These are phyloP conservation scores for Chiua sp. DNA, from an alignment of 1,284 basidiomycete genomes.

Conservation along the genomic window DNA sequence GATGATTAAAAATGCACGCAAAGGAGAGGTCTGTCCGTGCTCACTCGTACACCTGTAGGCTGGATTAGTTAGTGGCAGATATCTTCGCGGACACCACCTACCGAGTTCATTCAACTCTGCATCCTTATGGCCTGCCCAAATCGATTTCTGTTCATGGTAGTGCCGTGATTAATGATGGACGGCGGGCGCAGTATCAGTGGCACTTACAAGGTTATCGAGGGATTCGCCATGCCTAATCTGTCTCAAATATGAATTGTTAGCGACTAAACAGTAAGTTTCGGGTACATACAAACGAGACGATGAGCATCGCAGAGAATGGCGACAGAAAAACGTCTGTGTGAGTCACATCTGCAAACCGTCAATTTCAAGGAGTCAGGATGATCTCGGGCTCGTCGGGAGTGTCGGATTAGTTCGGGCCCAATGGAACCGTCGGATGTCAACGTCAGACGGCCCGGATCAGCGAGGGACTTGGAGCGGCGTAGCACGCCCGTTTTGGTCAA, in stretches of 20 bases:
- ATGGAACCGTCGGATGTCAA: too few relatives aligned
- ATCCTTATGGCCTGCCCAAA: constrained; percentile 89
- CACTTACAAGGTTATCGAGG: constrained; percentile 64
- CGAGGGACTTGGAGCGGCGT: too few relatives aligned
- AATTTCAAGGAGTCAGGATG: too few relatives aligned
- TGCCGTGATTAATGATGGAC: not conserved
- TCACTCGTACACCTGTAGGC: constrained; percentile 68
- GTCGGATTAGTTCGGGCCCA: too few relatives aligned
- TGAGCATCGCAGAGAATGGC: too few relatives aligned
- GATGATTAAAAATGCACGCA: constrained; percentile 1
- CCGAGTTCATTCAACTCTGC: constrained; percentile 86
- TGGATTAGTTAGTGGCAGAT: constrained; percentile 10
- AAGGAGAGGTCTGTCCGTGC: constrained; percentile 20
- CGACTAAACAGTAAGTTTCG: too few relatives aligned
- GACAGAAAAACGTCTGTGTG: constrained; percentile 32
- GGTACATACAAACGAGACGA: too few relatives aligned
- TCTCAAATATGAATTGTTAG: too few relatives aligned
- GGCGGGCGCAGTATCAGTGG: too few relatives aligned
- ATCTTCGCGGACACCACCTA: constrained; percentile 43
- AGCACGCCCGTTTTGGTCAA: not conserved
- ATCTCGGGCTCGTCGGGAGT: too few relatives aligned
- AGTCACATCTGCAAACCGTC: too few relatives aligned
- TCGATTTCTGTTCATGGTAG: constrained; percentile 42
- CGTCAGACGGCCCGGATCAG: too few relatives aligned
- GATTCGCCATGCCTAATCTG: constrained; percentile 39